These are phyloP conservation scores for Starmerella sp. DNA, from an alignment of 805 yeast species.

Conservation along the genomic window DNA sequence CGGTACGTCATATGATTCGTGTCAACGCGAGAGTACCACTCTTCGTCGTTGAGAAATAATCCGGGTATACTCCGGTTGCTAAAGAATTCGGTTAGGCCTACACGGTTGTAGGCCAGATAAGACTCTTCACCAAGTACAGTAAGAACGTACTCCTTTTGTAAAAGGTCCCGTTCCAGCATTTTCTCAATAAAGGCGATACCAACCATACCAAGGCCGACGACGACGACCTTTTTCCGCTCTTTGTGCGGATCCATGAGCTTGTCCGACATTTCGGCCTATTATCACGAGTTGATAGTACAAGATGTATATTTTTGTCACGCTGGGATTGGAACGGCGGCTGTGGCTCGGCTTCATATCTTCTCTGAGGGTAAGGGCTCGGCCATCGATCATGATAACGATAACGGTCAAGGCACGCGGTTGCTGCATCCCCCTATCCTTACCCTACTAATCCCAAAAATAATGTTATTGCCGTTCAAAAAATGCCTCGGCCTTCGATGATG, in stretches of 20 bases:
- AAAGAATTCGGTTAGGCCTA: constrained; percentile 25
- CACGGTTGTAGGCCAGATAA: constrained; percentile 32
- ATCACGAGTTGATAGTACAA: too few relatives aligned
- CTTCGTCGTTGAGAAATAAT: constrained; percentile 14
- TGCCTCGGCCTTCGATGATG: too few relatives aligned
- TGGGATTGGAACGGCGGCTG: too few relatives aligned
- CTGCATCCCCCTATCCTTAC: too few relatives aligned
- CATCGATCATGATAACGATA: too few relatives aligned
- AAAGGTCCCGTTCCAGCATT: constrained; percentile 27
- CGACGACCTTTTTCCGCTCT: constrained; percentile 23
- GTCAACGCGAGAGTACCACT: constrained; percentile 16
- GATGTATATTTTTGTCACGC: too few relatives aligned
- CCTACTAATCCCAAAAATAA: too few relatives aligned
- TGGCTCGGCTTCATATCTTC: too few relatives aligned
- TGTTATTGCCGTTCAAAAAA: too few relatives aligned
- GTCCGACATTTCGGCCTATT: too few relatives aligned
- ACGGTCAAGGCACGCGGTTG: too few relatives aligned
- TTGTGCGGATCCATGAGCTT: not conserved
- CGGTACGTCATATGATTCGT: constrained; percentile 18
- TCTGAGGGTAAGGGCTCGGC: too few relatives aligned
- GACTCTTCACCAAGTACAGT: constrained; percentile 32
- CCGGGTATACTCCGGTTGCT: constrained; percentile 11
- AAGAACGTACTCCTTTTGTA: constrained; percentile 24
- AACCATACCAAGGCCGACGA: constrained; percentile 34
- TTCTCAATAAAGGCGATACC: constrained; percentile 31